These are phyloP conservation scores for Alternaria sp. DNA, from an alignment of 2,329 filamentous ascomycete genomes.

Conservation along the genomic window DNA sequence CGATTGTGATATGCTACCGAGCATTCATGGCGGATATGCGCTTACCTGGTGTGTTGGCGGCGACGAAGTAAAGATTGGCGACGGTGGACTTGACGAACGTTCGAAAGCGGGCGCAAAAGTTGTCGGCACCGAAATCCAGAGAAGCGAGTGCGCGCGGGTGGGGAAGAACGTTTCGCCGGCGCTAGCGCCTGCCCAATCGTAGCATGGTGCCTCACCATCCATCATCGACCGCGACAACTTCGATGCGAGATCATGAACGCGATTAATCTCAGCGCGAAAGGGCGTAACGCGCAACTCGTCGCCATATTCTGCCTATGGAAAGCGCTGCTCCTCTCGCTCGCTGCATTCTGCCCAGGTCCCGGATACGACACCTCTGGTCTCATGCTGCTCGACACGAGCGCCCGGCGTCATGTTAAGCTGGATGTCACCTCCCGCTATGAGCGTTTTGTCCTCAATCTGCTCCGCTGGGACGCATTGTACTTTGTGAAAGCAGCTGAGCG, in stretches of 20 bases:
- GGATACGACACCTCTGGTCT: constrained; percentile 82
- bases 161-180: constrained; percentile 18
- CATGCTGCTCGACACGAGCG: constrained; percentile 51
- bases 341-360: constrained; percentile 62
- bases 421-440: constrained; percentile 19
- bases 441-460: constrained; percentile 63
- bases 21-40: constrained; percentile 38
- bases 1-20: constrained; percentile 40
- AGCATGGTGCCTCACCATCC: constrained; percentile 3
- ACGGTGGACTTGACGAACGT: constrained; percentile 24
- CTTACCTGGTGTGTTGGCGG: constrained; percentile 48
- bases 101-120: constrained; percentile 20
- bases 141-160: constrained; percentile 25
- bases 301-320: constrained; percentile 70
- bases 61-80: constrained; percentile 41
- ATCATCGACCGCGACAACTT: neutral
- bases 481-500: constrained; percentile 68
- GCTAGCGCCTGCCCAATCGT: constrained; percentile 24
- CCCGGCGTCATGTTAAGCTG: constrained; percentile 26
- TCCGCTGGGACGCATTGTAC: constrained; percentile 84
- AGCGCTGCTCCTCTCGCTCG: constrained; percentile 66
- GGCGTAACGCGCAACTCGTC: constrained; percentile 12
- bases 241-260: constrained; percentile 2
- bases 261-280: neutral
- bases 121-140: constrained; percentile 23